Percentiles rank a stretch among this genome's conserved stretches.
These are phyloP conservation scores for Colletotrichum eleusines DNA, from an alignment of 2,329 filamentous ascomycete genomes.

Conservation along the genomic window DNA sequence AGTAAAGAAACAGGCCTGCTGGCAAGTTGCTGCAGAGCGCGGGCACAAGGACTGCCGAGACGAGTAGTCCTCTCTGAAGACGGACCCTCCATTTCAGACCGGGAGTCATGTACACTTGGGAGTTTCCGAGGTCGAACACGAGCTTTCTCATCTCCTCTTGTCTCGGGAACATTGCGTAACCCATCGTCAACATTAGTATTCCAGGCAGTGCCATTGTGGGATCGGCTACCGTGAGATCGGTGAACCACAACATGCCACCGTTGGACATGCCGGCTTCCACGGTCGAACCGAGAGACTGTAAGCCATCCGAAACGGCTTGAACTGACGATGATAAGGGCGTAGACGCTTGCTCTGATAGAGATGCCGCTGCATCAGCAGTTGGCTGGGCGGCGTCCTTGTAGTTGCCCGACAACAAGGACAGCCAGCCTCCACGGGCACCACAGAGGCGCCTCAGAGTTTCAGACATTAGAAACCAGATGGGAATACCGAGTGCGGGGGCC, in stretches of 20 bases:
- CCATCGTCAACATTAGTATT: conserved; percentile 21
- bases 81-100: conserved; percentile 24
- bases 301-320: conserved; percentile 41
- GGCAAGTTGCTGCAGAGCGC: conserved; percentile 53
- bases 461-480: conserved; percentile 64
- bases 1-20: conserved; percentile 57
- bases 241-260: conserved; percentile 68
- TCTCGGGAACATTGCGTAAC: conserved; percentile 7
- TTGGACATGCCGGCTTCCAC: conserved; percentile 52
- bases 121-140: conserved; percentile 11
- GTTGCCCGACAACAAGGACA: conserved; percentile 42
- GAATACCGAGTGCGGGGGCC: conserved; percentile 54
- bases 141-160: conserved; percentile 5
- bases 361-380: conserved; percentile 12
- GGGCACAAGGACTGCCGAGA: conserved; percentile 45
- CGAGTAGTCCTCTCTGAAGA: conserved; percentile 16
- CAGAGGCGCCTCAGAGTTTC: conserved; percentile 64
- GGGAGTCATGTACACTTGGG: background rate
- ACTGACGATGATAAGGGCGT: conserved; percentile 34
- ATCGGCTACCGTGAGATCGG: conserved; percentile 64
- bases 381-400: conserved; percentile 1
- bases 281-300: conserved; percentile 49
- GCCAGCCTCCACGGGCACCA: conserved; percentile 53
- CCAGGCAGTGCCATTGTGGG: conserved; percentile 63
- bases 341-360: conserved; percentile 20